Base-by-base conservation (phyloP, 148 eudicot genomes). In the Rhododendron mucronatum region DNA sequence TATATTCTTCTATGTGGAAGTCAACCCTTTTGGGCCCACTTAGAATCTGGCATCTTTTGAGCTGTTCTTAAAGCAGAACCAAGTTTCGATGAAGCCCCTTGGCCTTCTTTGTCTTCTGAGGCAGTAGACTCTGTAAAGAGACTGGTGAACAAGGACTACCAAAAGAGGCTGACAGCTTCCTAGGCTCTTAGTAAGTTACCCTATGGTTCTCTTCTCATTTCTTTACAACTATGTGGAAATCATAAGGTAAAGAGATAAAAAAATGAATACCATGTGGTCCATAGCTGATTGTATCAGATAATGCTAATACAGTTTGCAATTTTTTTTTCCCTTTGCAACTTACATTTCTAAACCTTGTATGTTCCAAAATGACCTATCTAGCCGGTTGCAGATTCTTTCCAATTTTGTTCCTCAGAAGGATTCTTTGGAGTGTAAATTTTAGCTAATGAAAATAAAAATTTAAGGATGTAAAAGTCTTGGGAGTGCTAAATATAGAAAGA, bases 1-100 rank as follows among this genome's bases (percentile, higher is more conserved):
- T 95, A 95, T 86, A 96, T 96, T 88, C 94, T 96, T 89, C 89
- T 96, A 15, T 96, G 99, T 85, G 99, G 99, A 82, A 96, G 99
- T 87, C 89, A 98, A 14, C 99, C 99, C 39, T 96, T 96, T 65
- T 96, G 99, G 99, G 90, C 98, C 51, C 93, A 97, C n/a, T 92
- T 98, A 63, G 99, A 96, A 87, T 95, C 99, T 44, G 97, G 99
- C 80, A 96, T 96, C 76, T 96, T 95, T 88, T 89, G 97, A 48
- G 97, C 98, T 26, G 97, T 96, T 23, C 92, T 96, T 55, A 96
- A 96, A 89, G 93, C 99, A 16, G 99, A 96, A 50, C 99, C 99
- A 3, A 91, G 90, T 85, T 96, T 96, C 83, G 96, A 96, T 45
- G 98, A 94, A 90, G 91, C 89, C 85, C 99, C 99, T 21, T 96